Evolutionary conservation across 2,329 filamentous ascomycete species (phyloP).

Genomic region (Pezicula radicicola): DNA sequence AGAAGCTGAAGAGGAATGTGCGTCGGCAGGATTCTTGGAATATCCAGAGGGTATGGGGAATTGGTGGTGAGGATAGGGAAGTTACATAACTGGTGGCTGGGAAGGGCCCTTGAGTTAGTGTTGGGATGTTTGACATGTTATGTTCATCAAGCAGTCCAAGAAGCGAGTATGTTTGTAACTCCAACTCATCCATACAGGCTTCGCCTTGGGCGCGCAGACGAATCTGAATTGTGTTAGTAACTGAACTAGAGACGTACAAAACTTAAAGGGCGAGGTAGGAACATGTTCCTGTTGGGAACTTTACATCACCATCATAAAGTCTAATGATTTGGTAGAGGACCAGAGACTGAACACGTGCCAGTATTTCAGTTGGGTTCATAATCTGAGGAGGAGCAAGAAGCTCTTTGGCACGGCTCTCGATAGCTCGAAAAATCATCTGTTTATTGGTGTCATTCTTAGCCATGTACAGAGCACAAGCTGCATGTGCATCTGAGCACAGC

Average conservation of each 20-base stretch:
- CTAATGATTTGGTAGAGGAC: conserved; percentile 47
- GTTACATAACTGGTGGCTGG: background rate
- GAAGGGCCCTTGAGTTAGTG: background rate
- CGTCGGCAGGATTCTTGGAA: background rate
- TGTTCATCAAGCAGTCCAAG: background rate
- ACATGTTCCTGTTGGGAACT: conserved; percentile 6
- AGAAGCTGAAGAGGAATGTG: conserved; percentile 43
- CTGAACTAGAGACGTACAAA: too few species aligned
- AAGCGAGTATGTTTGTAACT: background rate
- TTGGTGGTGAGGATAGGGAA: background rate
- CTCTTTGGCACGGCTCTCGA: conserved; percentile 41
- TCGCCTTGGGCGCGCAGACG: background rate
- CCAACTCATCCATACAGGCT: background rate
- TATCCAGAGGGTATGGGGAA: background rate
- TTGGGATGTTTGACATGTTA: background rate
- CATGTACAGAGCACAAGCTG: conserved; percentile 50
- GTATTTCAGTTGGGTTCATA: conserved; percentile 23
- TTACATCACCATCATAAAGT: conserved; percentile 49
- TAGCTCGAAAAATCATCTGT: conserved; percentile 43
- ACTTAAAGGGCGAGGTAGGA: background rate
- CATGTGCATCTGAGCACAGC: conserved; percentile 43
- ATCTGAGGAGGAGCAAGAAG: conserved; percentile 36
- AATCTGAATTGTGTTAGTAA: background rate
- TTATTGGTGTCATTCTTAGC: conserved; percentile 46
- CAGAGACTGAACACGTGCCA: conserved; percentile 45